phyloP scores from a whole-genome alignment of 73 alveolate genomes.

The Paramecium octaurelia region DNA sequence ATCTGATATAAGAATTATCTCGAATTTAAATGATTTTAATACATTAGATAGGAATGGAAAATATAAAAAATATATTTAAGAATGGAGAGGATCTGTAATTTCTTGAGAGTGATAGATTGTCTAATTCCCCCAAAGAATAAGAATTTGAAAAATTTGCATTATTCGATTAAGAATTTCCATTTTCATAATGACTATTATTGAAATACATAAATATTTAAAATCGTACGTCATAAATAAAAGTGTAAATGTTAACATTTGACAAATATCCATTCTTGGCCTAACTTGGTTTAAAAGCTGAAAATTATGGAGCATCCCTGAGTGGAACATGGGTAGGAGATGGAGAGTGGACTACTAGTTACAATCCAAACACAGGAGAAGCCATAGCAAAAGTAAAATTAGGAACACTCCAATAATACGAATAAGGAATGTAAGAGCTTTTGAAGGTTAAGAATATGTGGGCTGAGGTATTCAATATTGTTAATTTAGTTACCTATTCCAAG shows the following conservation, averaged over 20 bases:
- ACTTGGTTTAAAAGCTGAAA: slow-evolving; percentile 74
- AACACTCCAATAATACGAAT: slow-evolving; percentile 72
- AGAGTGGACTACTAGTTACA: slow-evolving; percentile 54
- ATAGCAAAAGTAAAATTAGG: slow-evolving; percentile 70
- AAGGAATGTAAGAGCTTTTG: slow-evolving; percentile 58
- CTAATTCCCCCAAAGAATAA: background rate
- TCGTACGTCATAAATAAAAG: background rate
- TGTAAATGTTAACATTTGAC: slow-evolving; percentile 54
- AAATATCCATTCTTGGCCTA: slow-evolving; percentile 78
- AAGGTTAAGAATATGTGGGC: slow-evolving; percentile 66
- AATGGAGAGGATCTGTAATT: background rate
- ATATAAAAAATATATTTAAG: background rate
- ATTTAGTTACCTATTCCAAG: slow-evolving; percentile 82
- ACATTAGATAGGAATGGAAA: background rate
- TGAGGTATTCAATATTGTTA: slow-evolving; percentile 47
- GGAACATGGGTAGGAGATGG: slow-evolving; percentile 85
- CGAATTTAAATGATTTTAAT: background rate
- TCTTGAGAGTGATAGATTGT: background rate
- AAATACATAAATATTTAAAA: background rate
- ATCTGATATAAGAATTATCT: background rate
- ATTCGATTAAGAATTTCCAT: background rate
- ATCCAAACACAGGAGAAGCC: slow-evolving; percentile 70
- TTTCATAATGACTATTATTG: background rate
- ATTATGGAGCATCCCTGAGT: slow-evolving; percentile 71
- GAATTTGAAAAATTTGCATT: background rate